Conservation (phyloP, 495 filamentous ascomycete genomes). For the Trichoderma virens region DNA sequence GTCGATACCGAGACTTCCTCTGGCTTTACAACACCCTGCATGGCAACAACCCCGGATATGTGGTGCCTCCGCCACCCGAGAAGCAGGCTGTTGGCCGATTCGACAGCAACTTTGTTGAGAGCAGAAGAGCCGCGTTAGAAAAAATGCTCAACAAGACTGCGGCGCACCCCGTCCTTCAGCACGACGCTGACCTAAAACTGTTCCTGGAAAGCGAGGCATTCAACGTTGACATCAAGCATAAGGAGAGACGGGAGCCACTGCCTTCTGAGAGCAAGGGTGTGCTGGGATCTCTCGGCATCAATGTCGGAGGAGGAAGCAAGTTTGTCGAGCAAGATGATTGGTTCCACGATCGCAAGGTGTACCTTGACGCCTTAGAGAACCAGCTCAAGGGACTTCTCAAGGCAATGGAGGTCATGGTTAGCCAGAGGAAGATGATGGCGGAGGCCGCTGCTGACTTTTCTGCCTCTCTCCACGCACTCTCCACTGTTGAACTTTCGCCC, state of each 20-base stretch:
- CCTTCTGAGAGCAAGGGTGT: conserved; percentile 88
- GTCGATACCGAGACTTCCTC: conserved; percentile 91
- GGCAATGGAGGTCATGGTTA: conserved; percentile 84
- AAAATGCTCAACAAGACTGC: conserved; percentile 96
- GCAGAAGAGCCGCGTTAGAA: conserved; percentile 79
- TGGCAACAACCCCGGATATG: conserved; percentile 86
- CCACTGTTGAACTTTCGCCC: conserved; percentile 79
- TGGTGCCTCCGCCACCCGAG: conserved; percentile 93
- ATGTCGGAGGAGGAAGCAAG: conserved; percentile 64
- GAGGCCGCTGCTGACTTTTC: conserved; percentile 93
- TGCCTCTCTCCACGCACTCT: conserved; percentile 78
- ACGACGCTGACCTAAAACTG: conserved; percentile 88
- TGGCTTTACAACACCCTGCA: conserved; percentile 96
- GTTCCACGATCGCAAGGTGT: conserved; percentile 94
- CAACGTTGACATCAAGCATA: conserved; percentile 94
- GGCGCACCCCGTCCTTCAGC: conserved; percentile 80
- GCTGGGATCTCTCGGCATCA: conserved; percentile 75
- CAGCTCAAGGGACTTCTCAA: conserved; percentile 92
- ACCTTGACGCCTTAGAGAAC: conserved; percentile 88
- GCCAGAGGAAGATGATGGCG: conserved; percentile 82
- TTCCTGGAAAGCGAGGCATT: conserved; percentile 95
- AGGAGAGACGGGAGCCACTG: conserved; percentile 82
- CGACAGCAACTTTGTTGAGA: conserved; percentile 94
- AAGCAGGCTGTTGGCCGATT: conserved; percentile 97
- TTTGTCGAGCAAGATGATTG: conserved; percentile 99